These are phyloP conservation scores for Phoenix roebelenii DNA, from an alignment of 176 grass and related monocot genomes.

Conservation along the genomic window DNA sequence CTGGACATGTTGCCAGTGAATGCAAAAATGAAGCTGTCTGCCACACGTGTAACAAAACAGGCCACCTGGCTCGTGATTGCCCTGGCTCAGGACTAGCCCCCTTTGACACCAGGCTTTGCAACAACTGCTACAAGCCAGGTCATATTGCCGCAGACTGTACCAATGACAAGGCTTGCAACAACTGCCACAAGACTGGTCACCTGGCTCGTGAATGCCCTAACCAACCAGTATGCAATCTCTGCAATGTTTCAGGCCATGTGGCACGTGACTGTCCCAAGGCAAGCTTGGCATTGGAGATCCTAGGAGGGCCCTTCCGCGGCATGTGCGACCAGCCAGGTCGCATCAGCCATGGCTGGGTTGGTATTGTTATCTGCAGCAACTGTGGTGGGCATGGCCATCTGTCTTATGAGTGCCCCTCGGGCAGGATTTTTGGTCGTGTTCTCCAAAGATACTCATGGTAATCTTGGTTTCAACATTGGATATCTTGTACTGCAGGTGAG, in stretches of 20 bases:
- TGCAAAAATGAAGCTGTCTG: conserved; percentile 79
- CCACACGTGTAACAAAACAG: conserved; percentile 71
- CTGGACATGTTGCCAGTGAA: conserved; percentile 64
- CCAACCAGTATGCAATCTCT: conserved; percentile 68
- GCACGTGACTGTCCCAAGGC: conserved; percentile 67
- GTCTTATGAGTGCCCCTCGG: conserved; percentile 65
- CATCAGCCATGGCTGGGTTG: conserved; percentile 54
- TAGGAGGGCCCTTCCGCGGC: conserved; percentile 30
- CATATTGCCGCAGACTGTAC: conserved; percentile 75
- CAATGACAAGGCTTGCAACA: conserved; percentile 84
- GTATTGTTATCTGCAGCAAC: conserved; percentile 57
- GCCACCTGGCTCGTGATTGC: conserved; percentile 77
- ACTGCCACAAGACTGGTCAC: conserved; percentile 73
- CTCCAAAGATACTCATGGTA: conserved; percentile 43
- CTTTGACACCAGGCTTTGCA: conserved; percentile 49
- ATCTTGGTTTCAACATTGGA: too few relatives aligned
- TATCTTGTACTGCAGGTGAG: too few relatives aligned
- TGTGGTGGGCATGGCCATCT: conserved; percentile 84
- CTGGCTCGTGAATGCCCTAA: conserved; percentile 85
- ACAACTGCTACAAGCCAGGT: conserved; percentile 75
- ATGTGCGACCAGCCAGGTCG: conserved; percentile 59
- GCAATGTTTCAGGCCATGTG: conserved; percentile 80
- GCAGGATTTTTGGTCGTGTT: conserved; percentile 47
- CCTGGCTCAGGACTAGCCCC: conserved; percentile 25
- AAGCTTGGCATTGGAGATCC: conserved; percentile 50